Conservation (phyloP, 768 basidiomycete species). For the Rhodocollybia butyracea region DNA sequence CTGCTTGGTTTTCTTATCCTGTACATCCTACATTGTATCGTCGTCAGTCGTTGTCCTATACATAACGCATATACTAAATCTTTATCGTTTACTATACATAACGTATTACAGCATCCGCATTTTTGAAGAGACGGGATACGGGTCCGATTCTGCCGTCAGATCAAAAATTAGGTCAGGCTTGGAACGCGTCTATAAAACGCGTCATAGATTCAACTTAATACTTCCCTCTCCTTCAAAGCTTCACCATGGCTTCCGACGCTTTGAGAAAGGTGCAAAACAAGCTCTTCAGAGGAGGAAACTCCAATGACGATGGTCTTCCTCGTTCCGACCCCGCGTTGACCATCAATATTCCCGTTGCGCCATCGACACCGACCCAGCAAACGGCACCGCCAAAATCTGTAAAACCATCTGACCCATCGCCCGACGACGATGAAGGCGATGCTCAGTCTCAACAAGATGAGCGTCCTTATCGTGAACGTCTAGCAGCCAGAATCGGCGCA, state of each 20-base stretch:
- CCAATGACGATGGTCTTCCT: slow-evolving; percentile 13
- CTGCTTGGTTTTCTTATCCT: background rate
- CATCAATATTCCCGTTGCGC: slow-evolving; percentile 68
- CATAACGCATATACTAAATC: background rate
- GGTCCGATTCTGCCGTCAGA: too few species aligned
- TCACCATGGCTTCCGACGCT: slow-evolving; percentile 16
- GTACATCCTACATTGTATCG: background rate
- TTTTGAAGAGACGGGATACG: too few species aligned
- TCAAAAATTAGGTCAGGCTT: too few species aligned
- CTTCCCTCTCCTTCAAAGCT: too few species aligned
- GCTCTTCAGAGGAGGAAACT: slow-evolving; percentile 54
- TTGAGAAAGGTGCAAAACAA: slow-evolving; percentile 70
- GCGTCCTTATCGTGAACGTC: slow-evolving; percentile 56
- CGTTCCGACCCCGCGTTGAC: slow-evolving; percentile 39
- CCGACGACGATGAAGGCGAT: slow-evolving; percentile 10
- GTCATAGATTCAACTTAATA: slow-evolving; percentile 8
- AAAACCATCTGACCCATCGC: slow-evolving; percentile 37
- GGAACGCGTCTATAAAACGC: too few species aligned
- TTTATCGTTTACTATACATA: too few species aligned
- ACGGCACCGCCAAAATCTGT: slow-evolving; percentile 44
- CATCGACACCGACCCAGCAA: slow-evolving; percentile 32
- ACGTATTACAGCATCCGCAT: too few species aligned
- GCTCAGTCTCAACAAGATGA: slow-evolving; percentile 13
- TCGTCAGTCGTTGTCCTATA: background rate
- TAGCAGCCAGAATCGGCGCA: slow-evolving; percentile 60